These are phyloP conservation scores for Rhizophora apiculata DNA, from an alignment of 345 rosid species.

Conservation along the genomic window DNA sequence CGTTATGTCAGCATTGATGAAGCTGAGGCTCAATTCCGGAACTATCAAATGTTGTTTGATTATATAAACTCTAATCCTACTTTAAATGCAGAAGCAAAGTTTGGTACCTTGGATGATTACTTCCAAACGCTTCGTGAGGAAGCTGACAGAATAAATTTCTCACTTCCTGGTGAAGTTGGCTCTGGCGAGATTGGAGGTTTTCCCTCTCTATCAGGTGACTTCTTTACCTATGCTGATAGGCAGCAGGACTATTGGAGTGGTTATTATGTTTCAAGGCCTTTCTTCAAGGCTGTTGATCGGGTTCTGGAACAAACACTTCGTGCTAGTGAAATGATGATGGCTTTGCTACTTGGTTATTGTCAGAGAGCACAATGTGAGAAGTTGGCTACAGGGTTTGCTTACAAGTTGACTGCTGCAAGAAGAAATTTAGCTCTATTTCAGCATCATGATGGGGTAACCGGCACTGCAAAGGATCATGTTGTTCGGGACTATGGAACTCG, in stretches of 20 bases:
- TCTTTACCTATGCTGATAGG: constrained; percentile 94
- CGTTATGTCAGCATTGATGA: constrained; percentile 74
- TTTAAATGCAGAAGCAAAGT: constrained; percentile 77
- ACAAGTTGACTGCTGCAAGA: constrained; percentile 92
- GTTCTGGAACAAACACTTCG: constrained; percentile 89
- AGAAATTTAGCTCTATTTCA: constrained; percentile 97
- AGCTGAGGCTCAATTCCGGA: constrained; percentile 92
- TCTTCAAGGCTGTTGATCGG: constrained; percentile 97
- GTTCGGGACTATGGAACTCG: constrained; percentile 85
- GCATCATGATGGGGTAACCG: constrained; percentile 99
- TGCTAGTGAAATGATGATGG: constrained; percentile 84
- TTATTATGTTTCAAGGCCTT: constrained; percentile 95
- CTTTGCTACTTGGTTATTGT: constrained; percentile 83
- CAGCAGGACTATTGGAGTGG: constrained; percentile 99
- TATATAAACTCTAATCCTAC: constrained; percentile 84
- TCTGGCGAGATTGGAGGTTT: constrained; percentile 76
- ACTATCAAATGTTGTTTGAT: constrained; percentile 87
- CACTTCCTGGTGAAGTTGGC: constrained; percentile 78
- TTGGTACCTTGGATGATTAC: constrained; percentile 94
- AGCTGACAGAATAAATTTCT: constrained; percentile 78
- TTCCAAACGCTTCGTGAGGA: constrained; percentile 73
- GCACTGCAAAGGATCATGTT: constrained; percentile 94
- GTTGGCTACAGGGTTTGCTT: constrained; percentile 62
- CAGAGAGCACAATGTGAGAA: constrained; percentile 84
- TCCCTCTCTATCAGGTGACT: constrained; percentile 96